A percentile compares a stretch with the other conserved stretches of the same genome.
These are phyloP conservation scores for Kodamaea sp. DNA, from an alignment of 1,139 yeast genomes.

Conservation along the genomic window DNA sequence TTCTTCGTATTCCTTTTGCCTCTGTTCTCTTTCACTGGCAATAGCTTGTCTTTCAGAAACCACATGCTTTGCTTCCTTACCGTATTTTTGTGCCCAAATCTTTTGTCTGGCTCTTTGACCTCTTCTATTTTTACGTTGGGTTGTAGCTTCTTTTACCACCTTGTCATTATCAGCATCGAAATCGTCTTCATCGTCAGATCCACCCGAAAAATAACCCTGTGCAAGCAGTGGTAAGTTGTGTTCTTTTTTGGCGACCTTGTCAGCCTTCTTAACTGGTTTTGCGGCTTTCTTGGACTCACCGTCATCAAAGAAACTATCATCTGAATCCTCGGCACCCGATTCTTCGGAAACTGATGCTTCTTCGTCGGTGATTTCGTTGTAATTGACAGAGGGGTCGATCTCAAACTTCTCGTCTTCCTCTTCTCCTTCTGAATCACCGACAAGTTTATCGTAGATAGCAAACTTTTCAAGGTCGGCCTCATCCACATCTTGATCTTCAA, in stretches of 20 bases:
- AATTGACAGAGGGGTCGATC: slow-evolving; percentile 46
- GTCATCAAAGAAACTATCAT: slow-evolving; percentile 42
- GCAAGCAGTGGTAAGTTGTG: slow-evolving; percentile 67
- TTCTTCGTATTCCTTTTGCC: slow-evolving; percentile 68
- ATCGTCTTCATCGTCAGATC: slow-evolving; percentile 58
- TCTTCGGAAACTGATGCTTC: slow-evolving; percentile 42
- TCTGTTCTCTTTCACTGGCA: slow-evolving; percentile 56
- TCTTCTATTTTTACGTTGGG: slow-evolving; percentile 77
- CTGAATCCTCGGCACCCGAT: slow-evolving; percentile 18
- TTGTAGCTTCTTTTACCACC: slow-evolving; percentile 56
- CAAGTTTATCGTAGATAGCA: slow-evolving; percentile 52
- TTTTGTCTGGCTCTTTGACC: slow-evolving; percentile 97
- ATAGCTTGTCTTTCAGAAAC: slow-evolving; percentile 58
- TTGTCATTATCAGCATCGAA: slow-evolving; percentile 57
- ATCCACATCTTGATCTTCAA: slow-evolving; percentile 19
- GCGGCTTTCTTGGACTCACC: slow-evolving; percentile 17
- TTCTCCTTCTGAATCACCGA: slow-evolving; percentile 60
- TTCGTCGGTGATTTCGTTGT: slow-evolving; percentile 65
- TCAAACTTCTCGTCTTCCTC: slow-evolving; percentile 30
- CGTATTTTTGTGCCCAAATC: slow-evolving; percentile 93
- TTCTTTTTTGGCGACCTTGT: slow-evolving; percentile 8
- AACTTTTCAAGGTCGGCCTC: slow-evolving; percentile 31
- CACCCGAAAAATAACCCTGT: slow-evolving; percentile 80
- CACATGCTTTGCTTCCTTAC: slow-evolving; percentile 80
- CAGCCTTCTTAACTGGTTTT: slow-evolving; percentile 20